phyloP scores from a whole-genome alignment of 441 rosid species.

The Gossypium trilobum region DNA sequence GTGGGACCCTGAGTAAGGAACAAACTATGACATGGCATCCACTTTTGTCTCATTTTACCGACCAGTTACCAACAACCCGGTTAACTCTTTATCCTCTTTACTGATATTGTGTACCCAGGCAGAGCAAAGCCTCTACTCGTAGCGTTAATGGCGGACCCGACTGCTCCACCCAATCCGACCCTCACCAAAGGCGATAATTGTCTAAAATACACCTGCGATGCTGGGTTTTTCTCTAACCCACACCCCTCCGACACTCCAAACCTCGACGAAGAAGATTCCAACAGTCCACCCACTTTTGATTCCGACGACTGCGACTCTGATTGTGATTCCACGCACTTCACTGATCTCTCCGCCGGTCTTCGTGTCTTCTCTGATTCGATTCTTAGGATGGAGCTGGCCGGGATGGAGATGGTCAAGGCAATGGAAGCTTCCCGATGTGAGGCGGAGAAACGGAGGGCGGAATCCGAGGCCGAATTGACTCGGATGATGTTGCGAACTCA shows the following conservation, averaged over 20 bases:
- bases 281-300: constrained; percentile 10
- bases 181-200: constrained; percentile 9
- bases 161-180: neutral
- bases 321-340: constrained; percentile 8
- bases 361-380: constrained; percentile 41
- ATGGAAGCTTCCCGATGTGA: constrained; percentile 43
- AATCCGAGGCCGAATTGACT: constrained; percentile 41
- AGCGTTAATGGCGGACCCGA: constrained; percentile 5
- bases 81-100: neutral
- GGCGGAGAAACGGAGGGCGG: constrained; percentile 38
- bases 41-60: neutral
- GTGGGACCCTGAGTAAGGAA: neutral
- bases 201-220: constrained; percentile 19
- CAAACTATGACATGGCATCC: neutral
- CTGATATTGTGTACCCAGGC: neutral
- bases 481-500: constrained; percentile 40
- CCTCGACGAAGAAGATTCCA: constrained; percentile 23
- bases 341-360: constrained; percentile 27
- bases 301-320: constrained; percentile 14
- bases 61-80: neutral
- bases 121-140: neutral
- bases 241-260: neutral
- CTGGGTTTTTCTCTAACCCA: constrained; percentile 14
- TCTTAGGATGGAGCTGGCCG: constrained; percentile 34
- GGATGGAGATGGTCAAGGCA: constrained; percentile 50